These are phyloP conservation scores for Penicillium digitatum DNA, from an alignment of 2,329 filamentous ascomycete species.

Conservation along the genomic window DNA sequence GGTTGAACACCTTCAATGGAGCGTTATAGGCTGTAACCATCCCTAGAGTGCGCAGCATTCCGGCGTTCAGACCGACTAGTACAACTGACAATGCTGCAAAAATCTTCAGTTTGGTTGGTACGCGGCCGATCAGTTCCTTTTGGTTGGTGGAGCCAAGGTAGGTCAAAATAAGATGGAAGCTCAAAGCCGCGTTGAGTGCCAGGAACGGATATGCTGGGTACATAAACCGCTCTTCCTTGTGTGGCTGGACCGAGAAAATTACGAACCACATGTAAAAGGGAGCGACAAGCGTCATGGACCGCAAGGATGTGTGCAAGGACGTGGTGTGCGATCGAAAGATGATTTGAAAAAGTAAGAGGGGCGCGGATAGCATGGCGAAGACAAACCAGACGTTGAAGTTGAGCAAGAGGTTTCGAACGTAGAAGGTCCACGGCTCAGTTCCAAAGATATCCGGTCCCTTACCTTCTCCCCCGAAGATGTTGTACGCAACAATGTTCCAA, in stretches of 20 bases:
- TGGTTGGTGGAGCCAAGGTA: conserved; percentile 69
- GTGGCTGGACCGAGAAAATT: conserved; percentile 87
- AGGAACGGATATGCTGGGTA: conserved; percentile 92
- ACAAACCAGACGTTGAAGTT: conserved; percentile 97
- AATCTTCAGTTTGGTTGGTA: conserved; percentile 73
- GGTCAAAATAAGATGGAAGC: conserved; percentile 73
- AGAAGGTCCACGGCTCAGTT: conserved; percentile 95
- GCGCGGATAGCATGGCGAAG: conserved; percentile 69
- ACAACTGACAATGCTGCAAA: conserved; percentile 57
- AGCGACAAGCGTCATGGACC: conserved; percentile 70
- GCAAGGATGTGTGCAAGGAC: conserved; percentile 65
- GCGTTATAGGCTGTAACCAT: conserved; percentile 79
- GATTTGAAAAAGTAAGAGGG: conserved; percentile 72
- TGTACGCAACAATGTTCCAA: conserved; percentile 94
- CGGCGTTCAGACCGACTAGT: conserved; percentile 61
- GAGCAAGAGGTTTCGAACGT: conserved; percentile 80
- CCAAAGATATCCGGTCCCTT: conserved; percentile 88
- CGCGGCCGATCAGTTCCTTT: conserved; percentile 62
- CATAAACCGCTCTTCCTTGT: conserved; percentile 99
- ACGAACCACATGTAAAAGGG: conserved; percentile 94
- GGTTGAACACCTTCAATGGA: conserved; percentile 62
- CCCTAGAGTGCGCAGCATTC: conserved; percentile 69
- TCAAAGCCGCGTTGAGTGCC: conserved; percentile 79
- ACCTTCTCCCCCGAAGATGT: conserved; percentile 76
- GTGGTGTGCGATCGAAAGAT: conserved; percentile 58